Evolutionary conservation across 2,329 filamentous ascomycete genomes (phyloP).

Genomic region (Triangularia verruculosa): DNA sequence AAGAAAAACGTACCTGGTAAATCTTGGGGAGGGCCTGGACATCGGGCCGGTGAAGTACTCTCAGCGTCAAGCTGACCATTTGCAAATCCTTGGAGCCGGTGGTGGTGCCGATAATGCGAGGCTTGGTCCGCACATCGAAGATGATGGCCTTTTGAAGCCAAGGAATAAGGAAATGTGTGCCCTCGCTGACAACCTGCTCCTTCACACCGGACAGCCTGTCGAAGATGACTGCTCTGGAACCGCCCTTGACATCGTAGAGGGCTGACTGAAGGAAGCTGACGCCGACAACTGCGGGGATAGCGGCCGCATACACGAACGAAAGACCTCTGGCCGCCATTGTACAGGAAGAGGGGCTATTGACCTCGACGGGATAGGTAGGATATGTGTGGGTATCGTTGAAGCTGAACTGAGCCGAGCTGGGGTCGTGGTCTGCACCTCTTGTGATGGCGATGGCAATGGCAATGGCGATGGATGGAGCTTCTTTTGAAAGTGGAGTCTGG

Average conservation of each 20-base stretch:
- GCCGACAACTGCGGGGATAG: slow-evolving; percentile 70
- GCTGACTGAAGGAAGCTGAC: slow-evolving; percentile 69
- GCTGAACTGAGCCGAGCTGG: neutral
- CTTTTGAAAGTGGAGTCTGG: slow-evolving; percentile 25
- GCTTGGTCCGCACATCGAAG: slow-evolving; percentile 97
- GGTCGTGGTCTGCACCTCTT: slow-evolving; percentile 4
- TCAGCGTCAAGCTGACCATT: slow-evolving; percentile 97
- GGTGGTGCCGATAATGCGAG: slow-evolving; percentile 93
- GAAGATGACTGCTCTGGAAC: slow-evolving; percentile 94
- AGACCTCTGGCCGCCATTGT: slow-evolving; percentile 28
- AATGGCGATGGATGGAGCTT: slow-evolving; percentile 23
- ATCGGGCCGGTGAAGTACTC: slow-evolving; percentile 91
- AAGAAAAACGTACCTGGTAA: slow-evolving; percentile 78
- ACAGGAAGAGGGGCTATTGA: neutral
- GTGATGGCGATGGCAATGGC: slow-evolving; percentile 9
- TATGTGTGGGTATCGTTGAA: neutral
- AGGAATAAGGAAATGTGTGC: slow-evolving; percentile 92
- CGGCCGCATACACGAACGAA: slow-evolving; percentile 22
- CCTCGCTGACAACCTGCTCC: slow-evolving; percentile 89
- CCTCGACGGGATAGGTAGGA: neutral
- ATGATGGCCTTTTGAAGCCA: slow-evolving; percentile 94
- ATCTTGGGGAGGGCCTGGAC: slow-evolving; percentile 93
- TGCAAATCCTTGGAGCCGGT: slow-evolving; percentile 98
- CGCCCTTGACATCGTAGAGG: slow-evolving; percentile 96
- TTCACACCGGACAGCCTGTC: slow-evolving; percentile 90